Base-by-base conservation (phyloP, 352 stramenopile species). In the Phytophthora nicotianae region DNA sequence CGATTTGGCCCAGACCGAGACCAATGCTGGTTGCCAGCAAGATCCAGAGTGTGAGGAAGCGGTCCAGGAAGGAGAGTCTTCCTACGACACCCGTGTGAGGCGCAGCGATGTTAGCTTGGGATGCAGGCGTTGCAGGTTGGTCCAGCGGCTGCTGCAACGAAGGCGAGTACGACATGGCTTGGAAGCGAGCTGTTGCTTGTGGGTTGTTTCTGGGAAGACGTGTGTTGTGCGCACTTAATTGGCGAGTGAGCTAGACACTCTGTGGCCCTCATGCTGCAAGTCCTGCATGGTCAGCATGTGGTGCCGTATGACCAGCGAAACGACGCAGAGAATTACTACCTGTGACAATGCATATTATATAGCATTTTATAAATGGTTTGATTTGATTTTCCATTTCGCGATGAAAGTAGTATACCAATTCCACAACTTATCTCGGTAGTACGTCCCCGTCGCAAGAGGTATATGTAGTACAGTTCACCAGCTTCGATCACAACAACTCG, bases 21-120 rank as follows among this genome's bases (percentile, higher is more conserved):
- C 75, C 75, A 4, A 59, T 24, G 10, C 43, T 65, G 8, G 75
- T 74, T 4, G 72, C 74, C 17, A 79, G 20, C 19, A 83, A 24
- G 57, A 87, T 81, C 72, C 77, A 87, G 9, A 84, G 62, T 50
- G 72, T 74, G 24, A 87, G 68, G 53, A 79, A 82, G 37, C 67
- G 66, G 26, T 81, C 69, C 19, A 82, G 62, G 33, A 81, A 67
- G 11, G 54, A 77, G 3, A 85, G 59, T 24, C 68, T 65, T 11
- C n/a, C 17, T 19, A 72, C 19, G 23, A 38, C 33, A 26, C 19
- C 19, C 10, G 13, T 53, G 26, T 14, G 26, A 4, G 46, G 26
- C 10, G 26, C 29, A 29, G 27, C 26, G 19, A 4, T n/a, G 17
- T n/a, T 17, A 16, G 37, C 37, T 20, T 35, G 23, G 23, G 43